Evolutionary conservation across 495 filamentous ascomycete species (phyloP).

Genomic region (Neurospora sp.): DNA sequence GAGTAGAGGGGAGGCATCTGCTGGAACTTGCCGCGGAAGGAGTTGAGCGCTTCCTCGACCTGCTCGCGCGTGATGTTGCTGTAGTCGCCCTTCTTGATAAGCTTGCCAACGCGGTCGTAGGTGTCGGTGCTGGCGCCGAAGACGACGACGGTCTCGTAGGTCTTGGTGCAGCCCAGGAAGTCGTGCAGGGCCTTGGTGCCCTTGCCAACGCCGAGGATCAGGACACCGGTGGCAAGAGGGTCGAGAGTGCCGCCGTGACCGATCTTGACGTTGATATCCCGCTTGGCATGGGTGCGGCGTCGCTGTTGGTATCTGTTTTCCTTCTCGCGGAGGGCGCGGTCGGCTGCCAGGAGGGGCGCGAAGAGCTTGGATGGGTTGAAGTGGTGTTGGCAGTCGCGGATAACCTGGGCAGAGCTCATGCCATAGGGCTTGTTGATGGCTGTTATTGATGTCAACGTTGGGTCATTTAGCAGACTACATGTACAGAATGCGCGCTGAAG

Average conservation of each 20-base stretch:
- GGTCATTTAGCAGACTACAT: not conserved
- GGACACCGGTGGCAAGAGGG: constrained; percentile 83
- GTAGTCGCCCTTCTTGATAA: constrained; percentile 61
- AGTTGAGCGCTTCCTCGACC: constrained; percentile 64
- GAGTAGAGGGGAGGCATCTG: constrained; percentile 88
- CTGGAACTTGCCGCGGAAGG: constrained; percentile 78
- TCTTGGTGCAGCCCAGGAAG: constrained; percentile 83
- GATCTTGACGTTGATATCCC: constrained; percentile 68
- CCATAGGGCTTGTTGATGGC: constrained; percentile 87
- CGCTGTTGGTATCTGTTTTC: constrained; percentile 47
- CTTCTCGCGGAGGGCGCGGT: constrained; percentile 37
- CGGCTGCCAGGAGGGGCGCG: constrained; percentile 56
- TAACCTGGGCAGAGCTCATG: constrained; percentile 75
- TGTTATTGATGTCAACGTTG: constrained; percentile 18
- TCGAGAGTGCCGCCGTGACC: constrained; percentile 96
- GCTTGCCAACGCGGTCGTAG: constrained; percentile 77
- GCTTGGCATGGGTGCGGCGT: constrained; percentile 41
- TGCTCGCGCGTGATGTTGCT: constrained; percentile 66
- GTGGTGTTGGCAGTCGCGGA: constrained; percentile 69
- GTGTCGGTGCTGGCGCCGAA: constrained; percentile 91
- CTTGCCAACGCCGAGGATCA: constrained; percentile 76
- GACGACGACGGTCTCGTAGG: constrained; percentile 77
- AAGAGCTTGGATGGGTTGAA: constrained; percentile 79
- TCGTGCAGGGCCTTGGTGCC: constrained; percentile 73
- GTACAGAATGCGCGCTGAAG: not conserved